Evolutionary conservation across 352 stramenopile species (phyloP), one percentile per base, ranked within the genome.

Genomic region (Phytophthora capsici): DNA sequence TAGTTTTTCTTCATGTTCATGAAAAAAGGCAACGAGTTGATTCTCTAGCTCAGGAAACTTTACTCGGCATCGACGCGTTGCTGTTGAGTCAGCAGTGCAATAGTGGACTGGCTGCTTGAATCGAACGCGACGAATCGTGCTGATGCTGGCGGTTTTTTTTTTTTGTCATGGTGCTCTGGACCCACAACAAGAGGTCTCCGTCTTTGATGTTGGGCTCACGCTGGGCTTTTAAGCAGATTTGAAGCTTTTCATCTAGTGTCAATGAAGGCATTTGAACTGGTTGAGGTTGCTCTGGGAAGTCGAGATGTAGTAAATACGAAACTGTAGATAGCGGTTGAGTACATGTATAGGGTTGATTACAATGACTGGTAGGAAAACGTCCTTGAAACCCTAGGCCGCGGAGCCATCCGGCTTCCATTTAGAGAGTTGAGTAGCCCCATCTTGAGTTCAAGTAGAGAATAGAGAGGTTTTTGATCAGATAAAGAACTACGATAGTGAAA

Each of bases 391-490:
- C 17, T 55, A 43, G n/a, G 14, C 28, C 9, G 8, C 17, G 8
- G 20, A 19, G 14, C 43, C 43, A 50, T 48, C 6, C 46, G 20
- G 14, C 50, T 14, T 49, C 51, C 36, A 49, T 30, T 49, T 47
- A 58, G 23, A 37, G 51, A 50, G 51, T 49, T 49, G 4, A 19
- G 10, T 1, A 12, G 20, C 51, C 37, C 5, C 12, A 16, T 17
- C 16, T 36, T 9, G 16, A 26, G 16, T 9, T 57, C 50, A 57
- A 6, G 30, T 57, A 37, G 36, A 22, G 50, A 48, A 57, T 47
- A 57, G 38, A 37, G 50, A 58, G 17, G 16, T 2, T 19, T 58
- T 49, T 58, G 23, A 37, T 58, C 23, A 58, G 38, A 30, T 49
- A 43, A 4, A 58, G 16, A 58, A 49, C 23, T 22, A 19, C 51